Percentiles rank a stretch among this genome's conserved stretches.
Evolutionary conservation across 2,329 filamentous ascomycete species (phyloP).

Genomic region (Fusarium dimerum): DNA sequence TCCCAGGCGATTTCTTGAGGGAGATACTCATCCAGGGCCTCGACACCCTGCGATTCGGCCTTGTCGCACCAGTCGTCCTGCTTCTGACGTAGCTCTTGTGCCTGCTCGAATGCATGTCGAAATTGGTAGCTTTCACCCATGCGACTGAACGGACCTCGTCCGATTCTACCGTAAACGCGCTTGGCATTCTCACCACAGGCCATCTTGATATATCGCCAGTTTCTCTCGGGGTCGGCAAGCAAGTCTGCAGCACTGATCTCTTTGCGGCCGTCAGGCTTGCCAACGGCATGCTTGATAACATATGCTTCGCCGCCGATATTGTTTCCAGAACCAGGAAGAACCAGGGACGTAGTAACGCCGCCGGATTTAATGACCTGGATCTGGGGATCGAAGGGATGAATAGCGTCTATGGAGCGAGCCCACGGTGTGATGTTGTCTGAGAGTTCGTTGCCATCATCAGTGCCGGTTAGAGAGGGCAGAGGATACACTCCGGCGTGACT

Average conservation of each 20-base stretch:
- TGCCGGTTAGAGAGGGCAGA: conserved; percentile 56
- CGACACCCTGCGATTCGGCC: conserved; percentile 51
- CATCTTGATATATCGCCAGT: conserved; percentile 76
- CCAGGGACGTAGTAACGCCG: conserved; percentile 68
- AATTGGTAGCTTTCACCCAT: conserved; percentile 72
- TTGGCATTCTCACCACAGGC: conserved; percentile 73
- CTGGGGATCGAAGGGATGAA: conserved; percentile 65
- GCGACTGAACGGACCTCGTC: conserved; percentile 57
- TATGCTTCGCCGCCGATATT: conserved; percentile 73
- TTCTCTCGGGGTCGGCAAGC: conserved; percentile 65
- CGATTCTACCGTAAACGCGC: conserved; percentile 56
- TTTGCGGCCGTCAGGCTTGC: conserved; percentile 56
- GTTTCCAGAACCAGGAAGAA: conserved; percentile 70
- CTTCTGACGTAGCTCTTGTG: conserved; percentile 53
- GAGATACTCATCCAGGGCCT: conserved; percentile 57
- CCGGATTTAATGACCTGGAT: conserved; percentile 71
- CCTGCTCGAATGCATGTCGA: conserved; percentile 66
- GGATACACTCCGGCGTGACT: conserved; percentile 63
- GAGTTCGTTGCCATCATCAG: conserved; percentile 64
- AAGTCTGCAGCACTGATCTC: conserved; percentile 65
- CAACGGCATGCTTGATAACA: conserved; percentile 68
- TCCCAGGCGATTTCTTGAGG: conserved; percentile 66
- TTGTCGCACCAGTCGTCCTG: conserved; percentile 70
- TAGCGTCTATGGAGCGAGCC: conserved; percentile 65
- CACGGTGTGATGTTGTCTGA: conserved; percentile 66